Evolutionary conservation across 1,284 basidiomycete species (phyloP), one percentile per base, ranked within the genome.

Genomic region (Cystobasidium pallidum): DNA sequence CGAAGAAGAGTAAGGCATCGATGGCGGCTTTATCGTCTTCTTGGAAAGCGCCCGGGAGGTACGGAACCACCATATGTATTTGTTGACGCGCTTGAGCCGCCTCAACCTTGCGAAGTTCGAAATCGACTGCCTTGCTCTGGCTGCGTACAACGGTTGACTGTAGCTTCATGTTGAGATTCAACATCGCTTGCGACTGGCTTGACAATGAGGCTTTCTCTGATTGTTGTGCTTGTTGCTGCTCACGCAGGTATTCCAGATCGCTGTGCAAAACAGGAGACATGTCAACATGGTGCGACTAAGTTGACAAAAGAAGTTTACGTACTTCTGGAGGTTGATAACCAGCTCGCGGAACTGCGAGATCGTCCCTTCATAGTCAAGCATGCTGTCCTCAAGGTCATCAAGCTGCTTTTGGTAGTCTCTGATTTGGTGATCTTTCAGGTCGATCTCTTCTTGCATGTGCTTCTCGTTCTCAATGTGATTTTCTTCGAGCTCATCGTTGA

Each of bases 401-500:
- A 89, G 86, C 79, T 88, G 88, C 55, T 85, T 84, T 7, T 83
- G 76, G 57, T 89, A 87, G 58, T 92, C 90, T 11, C 88, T 86
- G 26, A 91, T 83, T 75, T 89, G 85, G 0, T 83, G 79, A 52
- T 91, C 90, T 78, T 89, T 89, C 54, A 84, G 82, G 74, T 92
- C 92, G 92, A 98, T 86, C 71, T 97, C 94, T 70, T 92, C 92
- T 77, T 94, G 89, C 75, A 99, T 82, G 49, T 90, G 87, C 81
- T 91, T 93, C 82, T 98, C 95, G 0, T 93, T 92, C 81, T 97
- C 95, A 7, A 92, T 81, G 77, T 99, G 95, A 78, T 91, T 93
- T 82, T 99, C 95, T 81, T 99, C 96, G 2, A 99, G 86, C 82
- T 99, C 96, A 76, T 99, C 95, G 75, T 89, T 93, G 67, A 99